These are phyloP conservation scores for Oryza brachyantha DNA, from an alignment of 176 grass and related monocot species.

Conservation along the genomic window DNA sequence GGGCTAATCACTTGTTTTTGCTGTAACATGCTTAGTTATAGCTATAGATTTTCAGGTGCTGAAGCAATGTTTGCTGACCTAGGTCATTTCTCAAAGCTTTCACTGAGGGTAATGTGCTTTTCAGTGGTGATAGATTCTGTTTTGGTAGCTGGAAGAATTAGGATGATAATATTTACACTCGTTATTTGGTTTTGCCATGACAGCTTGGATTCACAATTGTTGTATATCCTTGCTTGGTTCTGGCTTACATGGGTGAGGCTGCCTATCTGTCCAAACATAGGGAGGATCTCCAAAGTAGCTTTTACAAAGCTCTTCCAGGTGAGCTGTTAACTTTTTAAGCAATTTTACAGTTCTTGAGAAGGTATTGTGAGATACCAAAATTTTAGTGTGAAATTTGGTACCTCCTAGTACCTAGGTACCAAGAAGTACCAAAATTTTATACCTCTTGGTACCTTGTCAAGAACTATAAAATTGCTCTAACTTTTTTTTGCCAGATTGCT, in stretches of 20 bases:
- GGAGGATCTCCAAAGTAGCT: constrained; percentile 83
- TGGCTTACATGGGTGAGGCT: constrained; percentile 96
- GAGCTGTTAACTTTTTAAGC: constrained; percentile 12
- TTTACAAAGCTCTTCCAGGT: constrained; percentile 94
- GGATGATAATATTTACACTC: constrained; percentile 7
- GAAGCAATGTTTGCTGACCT: constrained; percentile 99
- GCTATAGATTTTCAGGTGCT: constrained; percentile 50
- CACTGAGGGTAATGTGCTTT: constrained; percentile 49
- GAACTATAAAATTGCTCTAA: no score
- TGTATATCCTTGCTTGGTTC: constrained; percentile 86
- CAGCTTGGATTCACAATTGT: constrained; percentile 78
- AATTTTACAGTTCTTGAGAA: no score
- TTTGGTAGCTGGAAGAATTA: not conserved
- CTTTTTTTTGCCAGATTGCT: not conserved
- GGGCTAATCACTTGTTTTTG: not conserved
- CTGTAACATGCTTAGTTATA: constrained; percentile 14
- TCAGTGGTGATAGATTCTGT: not conserved
- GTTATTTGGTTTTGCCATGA: constrained; percentile 30
- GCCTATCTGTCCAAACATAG: constrained; percentile 82
- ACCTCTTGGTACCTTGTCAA: no score
- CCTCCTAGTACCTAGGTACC: no score
- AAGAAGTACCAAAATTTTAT: no score
- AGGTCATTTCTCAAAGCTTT: constrained; percentile 84
- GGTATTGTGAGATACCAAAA: no score
- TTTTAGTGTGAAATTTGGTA: no score